phyloP scores from a whole-genome alignment of 2,329 filamentous ascomycete species.

The Mollisia scopiformis region DNA sequence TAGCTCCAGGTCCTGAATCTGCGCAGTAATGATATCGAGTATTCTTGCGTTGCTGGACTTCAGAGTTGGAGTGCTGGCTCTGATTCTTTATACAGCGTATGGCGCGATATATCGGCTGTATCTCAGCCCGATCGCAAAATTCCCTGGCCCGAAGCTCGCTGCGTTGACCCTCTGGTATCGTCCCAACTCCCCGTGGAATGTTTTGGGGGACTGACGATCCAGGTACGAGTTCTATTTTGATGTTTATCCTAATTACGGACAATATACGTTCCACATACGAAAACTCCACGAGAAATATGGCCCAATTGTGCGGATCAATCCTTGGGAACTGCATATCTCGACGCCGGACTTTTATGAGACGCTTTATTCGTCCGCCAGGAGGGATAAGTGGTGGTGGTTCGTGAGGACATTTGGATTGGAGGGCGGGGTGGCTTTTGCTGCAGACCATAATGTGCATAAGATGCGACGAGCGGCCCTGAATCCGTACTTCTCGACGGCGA shows the following conservation, averaged over 20 bases:
- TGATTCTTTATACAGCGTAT: neutral
- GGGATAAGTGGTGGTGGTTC: conserved; percentile 21
- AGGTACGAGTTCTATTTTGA: conserved; percentile 44
- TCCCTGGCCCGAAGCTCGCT: conserved; percentile 38
- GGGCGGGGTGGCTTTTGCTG: conserved; percentile 20
- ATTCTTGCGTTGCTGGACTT: neutral
- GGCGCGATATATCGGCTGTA: conserved; percentile 31
- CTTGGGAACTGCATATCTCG: conserved; percentile 44
- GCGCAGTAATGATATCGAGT: conserved; percentile 30
- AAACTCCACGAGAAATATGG: conserved; percentile 46
- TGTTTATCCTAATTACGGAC: conserved; percentile 43
- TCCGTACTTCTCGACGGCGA: conserved; percentile 26
- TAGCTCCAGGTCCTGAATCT: no score
- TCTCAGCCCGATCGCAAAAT: conserved; percentile 37
- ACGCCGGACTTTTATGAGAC: conserved; percentile 42
- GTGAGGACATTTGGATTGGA: conserved; percentile 10
- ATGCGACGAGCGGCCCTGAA: conserved; percentile 21
- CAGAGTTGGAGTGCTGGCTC: neutral
- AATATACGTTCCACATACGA: conserved; percentile 46
- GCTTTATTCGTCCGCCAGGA: conserved; percentile 37
- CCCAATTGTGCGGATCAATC: conserved; percentile 41
- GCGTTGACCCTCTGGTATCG: conserved; percentile 34
- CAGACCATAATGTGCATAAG: conserved; percentile 24
- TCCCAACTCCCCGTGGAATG: no score
- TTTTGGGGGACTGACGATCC: conserved; percentile 7